A percentile compares a stretch with the other conserved stretches of the same genome.
These are phyloP conservation scores for Adansonia digitata DNA, from an alignment of 345 rosid genomes.

Conservation along the genomic window DNA sequence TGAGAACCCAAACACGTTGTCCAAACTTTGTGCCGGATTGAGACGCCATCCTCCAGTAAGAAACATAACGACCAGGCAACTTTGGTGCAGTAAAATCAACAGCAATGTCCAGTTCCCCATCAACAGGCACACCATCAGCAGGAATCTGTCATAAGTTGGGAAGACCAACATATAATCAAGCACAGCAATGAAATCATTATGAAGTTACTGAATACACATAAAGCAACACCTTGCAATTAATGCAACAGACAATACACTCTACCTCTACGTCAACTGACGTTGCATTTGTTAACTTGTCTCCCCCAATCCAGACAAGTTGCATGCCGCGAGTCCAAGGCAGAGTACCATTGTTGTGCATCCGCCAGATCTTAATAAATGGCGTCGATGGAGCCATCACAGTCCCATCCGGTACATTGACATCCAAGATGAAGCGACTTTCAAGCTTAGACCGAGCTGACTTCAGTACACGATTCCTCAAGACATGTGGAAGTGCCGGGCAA, in stretches of 20 bases:
- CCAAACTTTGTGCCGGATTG: constrained; percentile 70
- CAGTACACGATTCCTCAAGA: constrained; percentile 22
- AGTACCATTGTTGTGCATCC: constrained; percentile 76
- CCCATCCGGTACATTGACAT: constrained; percentile 86
- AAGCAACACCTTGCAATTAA: constrained; percentile 2
- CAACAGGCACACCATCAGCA: constrained; percentile 49
- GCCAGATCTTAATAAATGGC: constrained; percentile 84
- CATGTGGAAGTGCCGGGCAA: constrained; percentile 20
- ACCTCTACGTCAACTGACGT: constrained; percentile 58
- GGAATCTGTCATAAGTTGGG: constrained; percentile 53
- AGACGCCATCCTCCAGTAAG: constrained; percentile 88
- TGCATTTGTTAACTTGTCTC: constrained; percentile 50
- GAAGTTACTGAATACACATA: background rate
- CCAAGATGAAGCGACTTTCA: constrained; percentile 73
- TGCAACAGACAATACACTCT: constrained; percentile 10
- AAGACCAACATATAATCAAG: background rate
- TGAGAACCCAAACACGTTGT: constrained; percentile 91
- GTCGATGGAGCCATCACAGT: constrained; percentile 71
- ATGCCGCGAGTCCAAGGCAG: constrained; percentile 60
- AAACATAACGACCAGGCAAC: constrained; percentile 70
- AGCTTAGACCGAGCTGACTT: constrained; percentile 43
- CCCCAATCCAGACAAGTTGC: constrained; percentile 73
- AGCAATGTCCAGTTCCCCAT: constrained; percentile 65
- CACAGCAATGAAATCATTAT: background rate
- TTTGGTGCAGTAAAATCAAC: constrained; percentile 73